Percentiles rank a stretch among this genome's conserved stretches.
Conservation (phyloP, 1,139 yeast genomes). For the Debaryomycetaceae sp. region DNA sequence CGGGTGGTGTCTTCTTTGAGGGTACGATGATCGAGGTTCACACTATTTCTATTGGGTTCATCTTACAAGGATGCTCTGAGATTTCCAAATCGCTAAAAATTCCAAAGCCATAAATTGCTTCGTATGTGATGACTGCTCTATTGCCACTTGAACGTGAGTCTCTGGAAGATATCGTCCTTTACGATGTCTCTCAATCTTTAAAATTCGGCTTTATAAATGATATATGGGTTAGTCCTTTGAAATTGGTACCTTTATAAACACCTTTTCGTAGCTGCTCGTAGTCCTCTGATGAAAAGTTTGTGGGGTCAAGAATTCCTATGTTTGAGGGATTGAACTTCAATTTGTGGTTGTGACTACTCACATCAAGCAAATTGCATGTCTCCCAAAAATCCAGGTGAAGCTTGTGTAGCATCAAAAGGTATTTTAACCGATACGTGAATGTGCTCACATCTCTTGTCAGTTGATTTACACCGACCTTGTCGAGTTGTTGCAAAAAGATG, state of each 20-base stretch:
- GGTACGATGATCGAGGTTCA: slow-evolving; percentile 71
- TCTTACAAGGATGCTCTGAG: slow-evolving; percentile 85
- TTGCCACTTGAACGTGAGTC: no score
- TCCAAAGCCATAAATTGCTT: slow-evolving; percentile 65
- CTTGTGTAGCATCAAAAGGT: slow-evolving; percentile 13
- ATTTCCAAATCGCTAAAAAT: slow-evolving; percentile 86
- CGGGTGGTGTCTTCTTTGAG: slow-evolving; percentile 58
- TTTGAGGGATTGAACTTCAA: slow-evolving; percentile 21
- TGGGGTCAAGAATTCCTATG: slow-evolving; percentile 42
- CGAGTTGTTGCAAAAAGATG: slow-evolving; percentile 31
- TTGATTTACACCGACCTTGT: slow-evolving; percentile 27
- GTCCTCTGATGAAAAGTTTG: slow-evolving; percentile 24
- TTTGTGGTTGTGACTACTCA: slow-evolving; percentile 31
- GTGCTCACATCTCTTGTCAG: slow-evolving; percentile 7
- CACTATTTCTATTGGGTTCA: slow-evolving; percentile 59
- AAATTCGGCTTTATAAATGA: not conserved
- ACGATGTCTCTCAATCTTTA: not conserved
- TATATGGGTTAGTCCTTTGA: slow-evolving; percentile 11
- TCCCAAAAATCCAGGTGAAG: slow-evolving; percentile 43
- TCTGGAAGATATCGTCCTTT: no score
- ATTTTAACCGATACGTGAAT: slow-evolving; percentile 18
- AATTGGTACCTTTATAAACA: slow-evolving; percentile 19
- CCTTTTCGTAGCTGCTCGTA: slow-evolving; percentile 27
- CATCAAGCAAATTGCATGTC: slow-evolving; percentile 25
- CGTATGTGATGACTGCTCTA: not conserved